These are phyloP conservation scores for Grosmannia penicillata DNA, from an alignment of 2,329 filamentous ascomycete species.

Conservation along the genomic window DNA sequence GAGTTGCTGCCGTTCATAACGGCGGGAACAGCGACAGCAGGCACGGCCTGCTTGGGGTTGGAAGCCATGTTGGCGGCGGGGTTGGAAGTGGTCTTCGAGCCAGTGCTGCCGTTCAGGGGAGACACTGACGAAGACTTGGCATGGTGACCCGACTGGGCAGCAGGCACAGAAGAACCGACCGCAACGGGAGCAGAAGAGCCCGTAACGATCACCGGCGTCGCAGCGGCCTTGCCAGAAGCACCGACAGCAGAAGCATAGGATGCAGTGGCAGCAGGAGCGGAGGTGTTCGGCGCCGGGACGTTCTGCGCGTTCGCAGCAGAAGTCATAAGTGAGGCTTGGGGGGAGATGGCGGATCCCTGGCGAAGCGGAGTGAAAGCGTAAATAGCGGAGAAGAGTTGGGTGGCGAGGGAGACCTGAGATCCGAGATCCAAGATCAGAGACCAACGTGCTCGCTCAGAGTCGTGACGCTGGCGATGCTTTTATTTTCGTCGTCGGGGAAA, in stretches of 20 bases:
- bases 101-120: slow-evolving; percentile 66
- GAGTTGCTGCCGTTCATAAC: slow-evolving; percentile 56
- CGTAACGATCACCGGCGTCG: slow-evolving; percentile 45
- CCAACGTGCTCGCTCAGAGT: too few relatives aligned
- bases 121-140: slow-evolving; percentile 53
- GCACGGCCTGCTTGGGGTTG: slow-evolving; percentile 32
- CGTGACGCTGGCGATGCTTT: neutral
- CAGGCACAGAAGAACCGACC: slow-evolving; percentile 36
- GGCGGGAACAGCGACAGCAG: slow-evolving; percentile 40
- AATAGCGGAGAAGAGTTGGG: neutral
- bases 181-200: slow-evolving; percentile 41
- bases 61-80: slow-evolving; percentile 1
- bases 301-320: slow-evolving; percentile 41
- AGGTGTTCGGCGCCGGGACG: slow-evolving; percentile 41
- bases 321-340: slow-evolving; percentile 35
- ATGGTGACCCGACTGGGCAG: slow-evolving; percentile 39
- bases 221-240: slow-evolving; percentile 46
- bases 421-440: too few relatives aligned
- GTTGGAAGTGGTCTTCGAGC: slow-evolving; percentile 1
- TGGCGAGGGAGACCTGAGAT: neutral
- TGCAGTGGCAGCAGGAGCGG: slow-evolving; percentile 36
- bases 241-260: slow-evolving; percentile 55
- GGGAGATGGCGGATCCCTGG: neutral
- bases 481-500: too few relatives aligned
- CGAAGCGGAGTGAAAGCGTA: neutral